phyloP scores from a whole-genome alignment of 768 basidiomycete genomes.

The Trametes cubensis region DNA sequence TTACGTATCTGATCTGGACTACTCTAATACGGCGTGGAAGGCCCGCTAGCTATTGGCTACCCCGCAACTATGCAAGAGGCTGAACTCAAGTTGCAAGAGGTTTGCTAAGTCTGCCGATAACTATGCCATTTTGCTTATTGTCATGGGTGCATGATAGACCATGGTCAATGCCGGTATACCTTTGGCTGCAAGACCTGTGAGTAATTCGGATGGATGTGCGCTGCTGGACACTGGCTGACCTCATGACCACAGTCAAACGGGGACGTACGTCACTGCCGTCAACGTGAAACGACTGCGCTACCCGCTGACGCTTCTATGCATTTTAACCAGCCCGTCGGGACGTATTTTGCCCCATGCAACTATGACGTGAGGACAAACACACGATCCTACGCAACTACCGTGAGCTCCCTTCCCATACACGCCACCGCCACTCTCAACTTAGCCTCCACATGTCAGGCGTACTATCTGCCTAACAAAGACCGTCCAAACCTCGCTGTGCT shows the following conservation, averaged over 20 bases:
- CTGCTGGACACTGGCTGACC: background rate
- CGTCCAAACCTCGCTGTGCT: slow-evolving; percentile 37
- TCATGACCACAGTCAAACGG: slow-evolving; percentile 23
- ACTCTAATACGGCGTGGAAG: background rate
- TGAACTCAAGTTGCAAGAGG: slow-evolving; percentile 27
- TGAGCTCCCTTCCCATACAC: slow-evolving; percentile 14
- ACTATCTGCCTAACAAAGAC: slow-evolving; percentile 29
- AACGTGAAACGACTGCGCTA: background rate
- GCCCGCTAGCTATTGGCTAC: slow-evolving; percentile 25
- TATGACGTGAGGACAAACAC: slow-evolving; percentile 24
- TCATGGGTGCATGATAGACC: slow-evolving; percentile 6
- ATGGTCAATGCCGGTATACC: slow-evolving; percentile 24
- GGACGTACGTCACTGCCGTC: slow-evolving; percentile 20
- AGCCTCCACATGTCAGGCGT: slow-evolving; percentile 21
- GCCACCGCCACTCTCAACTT: background rate
- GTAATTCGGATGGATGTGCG: background rate
- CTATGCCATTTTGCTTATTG: too few species aligned
- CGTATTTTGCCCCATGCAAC: slow-evolving; percentile 21
- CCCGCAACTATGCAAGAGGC: slow-evolving; percentile 22
- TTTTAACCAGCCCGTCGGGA: slow-evolving; percentile 22
- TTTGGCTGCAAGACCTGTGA: slow-evolving; percentile 19
- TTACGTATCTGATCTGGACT: too few species aligned
- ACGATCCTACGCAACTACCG: slow-evolving; percentile 32
- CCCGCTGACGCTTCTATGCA: background rate
- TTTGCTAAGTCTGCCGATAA: background rate